Evolutionary conservation across 176 grass and related monocot genomes (phyloP).

Genomic region (Dendrocalamus sinicus): DNA sequence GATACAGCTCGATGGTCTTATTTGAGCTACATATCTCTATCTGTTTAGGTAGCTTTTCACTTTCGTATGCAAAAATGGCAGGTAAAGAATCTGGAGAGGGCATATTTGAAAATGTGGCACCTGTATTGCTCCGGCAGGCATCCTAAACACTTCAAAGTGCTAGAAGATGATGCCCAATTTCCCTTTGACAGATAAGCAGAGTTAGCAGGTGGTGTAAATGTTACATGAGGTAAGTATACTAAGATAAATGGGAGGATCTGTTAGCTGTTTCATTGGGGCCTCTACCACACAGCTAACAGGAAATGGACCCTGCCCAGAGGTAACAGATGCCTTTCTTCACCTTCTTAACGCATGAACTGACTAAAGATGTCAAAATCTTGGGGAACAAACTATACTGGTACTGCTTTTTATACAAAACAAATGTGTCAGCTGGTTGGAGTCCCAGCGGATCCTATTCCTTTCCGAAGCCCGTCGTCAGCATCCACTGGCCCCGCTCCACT

Average conservation of each 20-base stretch:
- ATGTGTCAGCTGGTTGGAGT: not conserved
- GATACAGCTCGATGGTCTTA: constrained; percentile 64
- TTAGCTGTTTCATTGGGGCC: not conserved
- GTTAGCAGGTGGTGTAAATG: constrained; percentile 21
- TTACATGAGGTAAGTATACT: constrained; percentile 32
- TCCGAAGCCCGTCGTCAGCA: no score
- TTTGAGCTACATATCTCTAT: constrained; percentile 1
- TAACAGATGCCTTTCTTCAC: constrained; percentile 11
- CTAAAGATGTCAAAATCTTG: constrained; percentile 6
- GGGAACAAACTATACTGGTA: not conserved
- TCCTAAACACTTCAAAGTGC: constrained; percentile 74
- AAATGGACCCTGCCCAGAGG: not conserved
- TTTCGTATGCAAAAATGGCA: constrained; percentile 51
- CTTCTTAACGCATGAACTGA: constrained; percentile 21
- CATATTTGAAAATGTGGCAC: constrained; percentile 86
- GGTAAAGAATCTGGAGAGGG: constrained; percentile 68
- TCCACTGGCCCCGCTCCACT: no score
- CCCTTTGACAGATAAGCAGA: constrained; percentile 44
- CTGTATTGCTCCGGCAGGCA: constrained; percentile 59
- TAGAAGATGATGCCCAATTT: constrained; percentile 62
- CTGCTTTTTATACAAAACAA: not conserved
- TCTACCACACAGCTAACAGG: not conserved
- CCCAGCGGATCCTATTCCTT: not conserved
- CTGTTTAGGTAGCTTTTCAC: not conserved
- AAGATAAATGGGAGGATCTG: not conserved